A percentile compares a stretch with the other conserved stretches of the same genome.
phyloP scores from a whole-genome alignment of 495 filamentous ascomycete genomes.

The Penicillium psychrofluorescens region DNA sequence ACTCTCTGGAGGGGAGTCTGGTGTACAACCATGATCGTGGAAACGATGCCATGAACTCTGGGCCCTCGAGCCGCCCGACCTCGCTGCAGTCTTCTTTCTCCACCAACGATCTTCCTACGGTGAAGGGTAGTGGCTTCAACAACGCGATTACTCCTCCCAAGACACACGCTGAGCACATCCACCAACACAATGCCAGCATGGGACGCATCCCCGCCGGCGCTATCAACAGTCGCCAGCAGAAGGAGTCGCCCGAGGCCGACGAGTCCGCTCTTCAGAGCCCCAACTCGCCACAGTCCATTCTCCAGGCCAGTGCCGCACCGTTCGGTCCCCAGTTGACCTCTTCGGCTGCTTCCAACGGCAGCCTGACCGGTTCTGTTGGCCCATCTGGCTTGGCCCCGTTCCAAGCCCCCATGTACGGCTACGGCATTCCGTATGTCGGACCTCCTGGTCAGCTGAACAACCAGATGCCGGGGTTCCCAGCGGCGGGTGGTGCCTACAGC shows the following conservation, averaged over 20 bases:
- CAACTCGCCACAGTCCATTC: constrained; percentile 54
- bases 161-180: constrained; percentile 66
- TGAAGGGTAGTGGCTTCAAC: constrained; percentile 53
- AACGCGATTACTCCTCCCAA: constrained; percentile 50
- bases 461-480: constrained; percentile 19
- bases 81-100: constrained; percentile 79
- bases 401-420: constrained; percentile 24
- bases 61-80: constrained; percentile 23
- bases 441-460: constrained; percentile 18
- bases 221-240: constrained; percentile 56
- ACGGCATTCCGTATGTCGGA: constrained; percentile 26
- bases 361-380: constrained; percentile 10
- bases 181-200: constrained; percentile 74
- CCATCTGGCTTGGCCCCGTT: constrained; percentile 15
- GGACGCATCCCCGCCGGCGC: constrained; percentile 65
- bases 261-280: constrained; percentile 26
- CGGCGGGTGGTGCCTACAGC: constrained; percentile 15
- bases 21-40: constrained; percentile 23
- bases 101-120: constrained; percentile 80
- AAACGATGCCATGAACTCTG: constrained; percentile 18
- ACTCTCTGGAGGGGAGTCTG: constrained; percentile 50
- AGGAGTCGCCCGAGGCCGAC: constrained; percentile 51
- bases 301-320: constrained; percentile 70
- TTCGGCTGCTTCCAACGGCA: constrained; percentile 9
- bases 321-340: constrained; percentile 48